These are phyloP conservation scores for Hyaloscypha variabilis DNA, from an alignment of 495 filamentous ascomycete species.

Conservation along the genomic window DNA sequence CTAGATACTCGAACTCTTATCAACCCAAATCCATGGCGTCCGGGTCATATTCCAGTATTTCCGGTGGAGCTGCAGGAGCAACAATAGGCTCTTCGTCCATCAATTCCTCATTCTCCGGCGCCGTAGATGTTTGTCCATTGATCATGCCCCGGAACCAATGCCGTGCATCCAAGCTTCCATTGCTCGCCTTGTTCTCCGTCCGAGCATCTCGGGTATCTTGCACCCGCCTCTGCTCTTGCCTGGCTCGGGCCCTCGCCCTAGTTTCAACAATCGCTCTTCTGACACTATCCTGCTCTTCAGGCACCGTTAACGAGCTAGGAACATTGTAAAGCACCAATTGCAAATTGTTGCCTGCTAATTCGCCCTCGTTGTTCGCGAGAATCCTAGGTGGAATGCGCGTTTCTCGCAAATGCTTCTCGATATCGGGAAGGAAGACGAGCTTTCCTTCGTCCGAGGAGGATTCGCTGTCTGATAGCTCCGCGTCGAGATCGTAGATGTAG, in stretches of 20 bases:
- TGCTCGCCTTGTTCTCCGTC: not conserved
- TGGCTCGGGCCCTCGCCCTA: conserved; percentile 60
- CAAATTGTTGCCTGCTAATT: conserved; percentile 40
- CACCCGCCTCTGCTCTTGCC: conserved; percentile 22
- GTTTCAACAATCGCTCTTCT: conserved; percentile 86
- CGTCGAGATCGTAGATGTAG: conserved; percentile 89
- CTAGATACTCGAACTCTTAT: conserved; percentile 23
- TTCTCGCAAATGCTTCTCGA: conserved; percentile 69
- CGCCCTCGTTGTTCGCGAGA: conserved; percentile 51
- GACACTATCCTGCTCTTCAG: conserved; percentile 78
- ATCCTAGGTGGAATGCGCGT: conserved; percentile 70
- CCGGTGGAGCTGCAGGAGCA: not conserved
- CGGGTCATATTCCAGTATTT: conserved; percentile 43
- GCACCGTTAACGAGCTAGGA: conserved; percentile 73
- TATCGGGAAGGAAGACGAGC: conserved; percentile 79
- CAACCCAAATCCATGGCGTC: conserved; percentile 77
- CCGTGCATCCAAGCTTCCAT: conserved; percentile 11
- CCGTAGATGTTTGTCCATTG: conserved; percentile 4
- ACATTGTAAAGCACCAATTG: conserved; percentile 83
- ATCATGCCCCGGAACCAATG: conserved; percentile 19
- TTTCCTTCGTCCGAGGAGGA: conserved; percentile 48
- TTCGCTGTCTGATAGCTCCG: conserved; percentile 70
- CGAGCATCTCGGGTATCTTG: conserved; percentile 4
- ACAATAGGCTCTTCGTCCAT: conserved; percentile 5
- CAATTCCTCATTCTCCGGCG: not conserved